Base-by-base conservation (phyloP, 805 yeast genomes). In the Kluyveromyces dobzhanskii region DNA sequence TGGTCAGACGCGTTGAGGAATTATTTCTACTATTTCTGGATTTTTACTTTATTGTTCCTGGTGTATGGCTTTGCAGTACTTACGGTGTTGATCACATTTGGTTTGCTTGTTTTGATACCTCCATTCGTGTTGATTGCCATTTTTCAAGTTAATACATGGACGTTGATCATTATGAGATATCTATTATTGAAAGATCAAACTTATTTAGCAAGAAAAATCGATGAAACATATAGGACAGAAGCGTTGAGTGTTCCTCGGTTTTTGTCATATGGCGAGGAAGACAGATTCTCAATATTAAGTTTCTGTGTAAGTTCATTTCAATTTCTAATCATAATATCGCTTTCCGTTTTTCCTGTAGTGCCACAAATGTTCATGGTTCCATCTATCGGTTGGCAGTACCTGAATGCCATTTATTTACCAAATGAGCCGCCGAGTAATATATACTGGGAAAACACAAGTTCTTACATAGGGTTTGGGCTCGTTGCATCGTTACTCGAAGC, bases 401-500 rank as follows among this genome's bases (percentile, higher is more conserved):
- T 16, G 7, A 34, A 24, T 9, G 37, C 37, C 3, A 34, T 34
- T 24, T 34, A 25, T 13, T 9, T 34, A 24, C 37, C 37, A 4
- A 24, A 34, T 25, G 37, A 34, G 23, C 37, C 11, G 4, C 37
- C 19, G 2, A 3, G 13, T 11, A 12, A 16, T 9, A 12, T 24
- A 24, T 34, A 16, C n/a, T 24, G 37, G 37, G 51, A 48, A 16
- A 64, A 66, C 41, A 54, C 58, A 14, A 66, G 63, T 0, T 57
- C 62, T 27, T 73, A 70, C 46, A 51, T 64, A 38, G 45, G 67
- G 4, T 78, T 74, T 56, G 86, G 85, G 0, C 47, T 75, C 25
- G 59, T 67, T 12, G 68, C 79, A 1, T 65, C 70, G 24, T 19
- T 69, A 1, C 51, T 80, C 27, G 85, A 78, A 47, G 58, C 66